These are phyloP conservation scores for Solanum appendiculatum DNA, from an alignment of 257 asterid species.

Conservation along the genomic window DNA sequence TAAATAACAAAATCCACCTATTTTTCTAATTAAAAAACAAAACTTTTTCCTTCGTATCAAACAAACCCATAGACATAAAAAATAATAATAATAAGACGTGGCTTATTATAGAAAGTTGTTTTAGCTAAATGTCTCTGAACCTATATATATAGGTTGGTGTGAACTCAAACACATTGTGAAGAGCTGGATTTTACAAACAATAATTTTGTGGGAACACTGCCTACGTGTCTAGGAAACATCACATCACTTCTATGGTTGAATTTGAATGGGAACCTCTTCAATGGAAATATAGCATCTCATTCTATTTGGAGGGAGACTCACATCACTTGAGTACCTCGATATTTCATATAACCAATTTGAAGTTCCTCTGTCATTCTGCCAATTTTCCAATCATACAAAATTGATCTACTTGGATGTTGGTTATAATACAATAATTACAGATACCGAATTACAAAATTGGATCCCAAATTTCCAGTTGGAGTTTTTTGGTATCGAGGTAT, in stretches of 20 bases:
- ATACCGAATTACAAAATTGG: neutral
- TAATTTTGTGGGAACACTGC: neutral
- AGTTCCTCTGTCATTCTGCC: neutral
- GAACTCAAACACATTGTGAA: no score
- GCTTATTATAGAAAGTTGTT: no score
- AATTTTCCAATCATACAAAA: neutral
- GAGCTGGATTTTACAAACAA: neutral
- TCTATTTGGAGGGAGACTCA: neutral
- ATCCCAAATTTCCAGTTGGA: neutral
- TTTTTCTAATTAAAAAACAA: no score
- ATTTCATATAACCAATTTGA: neutral
- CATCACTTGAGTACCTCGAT: neutral
- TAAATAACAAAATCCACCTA: no score
- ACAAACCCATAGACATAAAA: no score
- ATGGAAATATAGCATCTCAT: neutral
- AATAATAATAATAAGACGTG: no score
- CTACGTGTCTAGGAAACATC: neutral
- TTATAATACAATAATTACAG: neutral
- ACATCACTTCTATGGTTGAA: neutral
- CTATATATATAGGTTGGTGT: no score
- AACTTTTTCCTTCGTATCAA: no score
- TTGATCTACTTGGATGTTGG: neutral
- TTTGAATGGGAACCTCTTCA: neutral
- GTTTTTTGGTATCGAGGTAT: neutral
- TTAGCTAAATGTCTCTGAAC: no score